Conservation (phyloP, 140 eudicot genomes). For the Ambrosia hybrid region DNA sequence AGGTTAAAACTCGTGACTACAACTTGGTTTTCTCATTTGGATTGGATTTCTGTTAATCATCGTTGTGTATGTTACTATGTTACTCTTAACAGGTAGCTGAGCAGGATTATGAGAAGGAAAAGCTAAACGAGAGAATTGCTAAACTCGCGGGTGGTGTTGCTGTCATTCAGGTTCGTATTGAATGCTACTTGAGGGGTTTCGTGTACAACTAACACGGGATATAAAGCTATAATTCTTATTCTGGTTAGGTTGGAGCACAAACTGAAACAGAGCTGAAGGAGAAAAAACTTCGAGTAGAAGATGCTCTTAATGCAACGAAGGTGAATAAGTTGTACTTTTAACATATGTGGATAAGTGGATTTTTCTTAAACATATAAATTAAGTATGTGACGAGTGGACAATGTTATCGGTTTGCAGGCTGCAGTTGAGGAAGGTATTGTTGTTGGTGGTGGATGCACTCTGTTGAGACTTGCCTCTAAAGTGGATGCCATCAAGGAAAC, state of each 20-base stretch:
- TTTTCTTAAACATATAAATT: neutral
- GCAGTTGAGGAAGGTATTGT: constrained; percentile 97
- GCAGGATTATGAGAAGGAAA: constrained; percentile 75
- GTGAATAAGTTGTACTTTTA: constrained; percentile 25
- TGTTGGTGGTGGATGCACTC: constrained; percentile 91
- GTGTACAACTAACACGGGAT: neutral
- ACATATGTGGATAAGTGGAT: neutral
- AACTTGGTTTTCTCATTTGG: neutral
- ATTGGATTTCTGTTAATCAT: constrained; percentile 6
- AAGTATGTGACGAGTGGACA: neutral
- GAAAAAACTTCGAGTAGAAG: constrained; percentile 88
- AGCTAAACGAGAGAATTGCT: constrained; percentile 86
- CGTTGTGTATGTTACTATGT: neutral
- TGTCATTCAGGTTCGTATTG: constrained; percentile 65
- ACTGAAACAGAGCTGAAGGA: constrained; percentile 91
- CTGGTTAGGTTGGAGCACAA: constrained; percentile 80
- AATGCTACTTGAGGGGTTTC: neutral
- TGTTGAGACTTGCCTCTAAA: constrained; percentile 75
- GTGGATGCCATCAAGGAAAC: constrained; percentile 83
- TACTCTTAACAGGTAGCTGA: constrained; percentile 59
- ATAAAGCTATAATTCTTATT: constrained; percentile 1
- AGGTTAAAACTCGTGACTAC: constrained; percentile 35
- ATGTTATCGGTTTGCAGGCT: constrained; percentile 46
- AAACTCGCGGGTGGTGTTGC: constrained; percentile 93
- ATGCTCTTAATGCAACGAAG: constrained; percentile 94